phyloP scores from a whole-genome alignment of 192 early-diverging fungal genomes.

The Rhizophagus clarus region DNA sequence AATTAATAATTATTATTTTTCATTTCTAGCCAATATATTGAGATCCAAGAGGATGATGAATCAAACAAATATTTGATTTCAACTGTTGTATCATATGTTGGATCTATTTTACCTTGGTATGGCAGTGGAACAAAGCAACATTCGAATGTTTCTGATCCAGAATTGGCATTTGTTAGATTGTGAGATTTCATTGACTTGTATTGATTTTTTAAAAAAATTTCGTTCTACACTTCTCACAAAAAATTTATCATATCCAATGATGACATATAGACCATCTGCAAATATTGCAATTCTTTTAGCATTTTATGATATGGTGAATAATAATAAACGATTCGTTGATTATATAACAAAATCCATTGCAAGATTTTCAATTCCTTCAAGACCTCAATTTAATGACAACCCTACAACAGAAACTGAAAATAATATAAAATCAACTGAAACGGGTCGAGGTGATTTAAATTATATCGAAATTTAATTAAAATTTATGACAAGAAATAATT shows the following conservation, averaged over 20 bases:
- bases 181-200: constrained; percentile 19
- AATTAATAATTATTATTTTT: neutral
- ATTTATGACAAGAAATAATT: too few species aligned
- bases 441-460: neutral
- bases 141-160: constrained; percentile 35
- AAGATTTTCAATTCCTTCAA: neutral
- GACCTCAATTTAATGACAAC: neutral
- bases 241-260: neutral
- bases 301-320: constrained; percentile 53
- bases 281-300: constrained; percentile 45
- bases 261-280: constrained; percentile 43
- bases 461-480: neutral
- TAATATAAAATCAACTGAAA: neutral
- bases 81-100: constrained; percentile 45
- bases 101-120: constrained; percentile 44
- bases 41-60: constrained; percentile 51
- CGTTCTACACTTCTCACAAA: neutral
- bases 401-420: neutral
- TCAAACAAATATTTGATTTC: constrained; percentile 40
- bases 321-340: constrained; percentile 43
- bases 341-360: constrained; percentile 35
- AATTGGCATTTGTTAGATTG: constrained; percentile 43
- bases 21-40: constrained; percentile 40
- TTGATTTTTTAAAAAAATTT: neutral
- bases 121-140: constrained; percentile 18